phyloP scores from a whole-genome alignment of 495 filamentous ascomycete genomes.

The Hyaloscypha bicolor region DNA sequence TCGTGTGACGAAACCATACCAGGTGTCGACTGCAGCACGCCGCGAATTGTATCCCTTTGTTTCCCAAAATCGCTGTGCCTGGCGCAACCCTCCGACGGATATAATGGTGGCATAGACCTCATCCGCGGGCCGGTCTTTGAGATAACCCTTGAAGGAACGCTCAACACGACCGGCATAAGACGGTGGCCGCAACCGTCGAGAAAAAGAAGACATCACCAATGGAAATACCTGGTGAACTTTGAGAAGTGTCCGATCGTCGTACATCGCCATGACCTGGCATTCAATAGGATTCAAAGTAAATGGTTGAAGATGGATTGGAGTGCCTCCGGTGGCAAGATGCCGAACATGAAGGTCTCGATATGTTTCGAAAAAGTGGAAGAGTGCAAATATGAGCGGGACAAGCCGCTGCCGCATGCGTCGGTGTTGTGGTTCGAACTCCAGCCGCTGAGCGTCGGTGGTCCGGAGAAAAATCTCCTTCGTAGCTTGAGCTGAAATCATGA shows the following conservation, averaged over 20 bases:
- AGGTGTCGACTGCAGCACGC: slow-evolving; percentile 52
- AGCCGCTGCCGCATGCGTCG: slow-evolving; percentile 58
- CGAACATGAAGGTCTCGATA: slow-evolving; percentile 56
- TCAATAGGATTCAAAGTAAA: slow-evolving; percentile 52
- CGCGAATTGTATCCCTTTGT: slow-evolving; percentile 59
- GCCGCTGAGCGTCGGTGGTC: slow-evolving; percentile 47
- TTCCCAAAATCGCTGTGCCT: slow-evolving; percentile 59
- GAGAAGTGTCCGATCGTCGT: slow-evolving; percentile 56
- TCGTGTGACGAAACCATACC: slow-evolving; percentile 50
- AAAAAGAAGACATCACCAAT: slow-evolving; percentile 57
- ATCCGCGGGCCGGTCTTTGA: slow-evolving; percentile 55
- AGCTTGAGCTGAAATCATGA: slow-evolving; percentile 56
- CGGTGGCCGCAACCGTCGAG: slow-evolving; percentile 54
- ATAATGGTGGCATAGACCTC: slow-evolving; percentile 57
- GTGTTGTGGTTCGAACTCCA: slow-evolving; percentile 54
- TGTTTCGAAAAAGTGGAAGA: slow-evolving; percentile 62
- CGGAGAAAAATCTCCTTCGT: slow-evolving; percentile 57
- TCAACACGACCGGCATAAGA: slow-evolving; percentile 59
- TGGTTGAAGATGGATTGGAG: slow-evolving; percentile 25
- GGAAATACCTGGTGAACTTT: slow-evolving; percentile 58
- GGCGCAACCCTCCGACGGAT: slow-evolving; percentile 54
- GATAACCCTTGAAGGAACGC: slow-evolving; percentile 56
- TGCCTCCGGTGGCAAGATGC: slow-evolving; percentile 40
- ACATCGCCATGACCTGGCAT: slow-evolving; percentile 54
- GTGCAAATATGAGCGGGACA: slow-evolving; percentile 55